Percentiles rank a stretch among this genome's conserved stretches.
phyloP scores from a whole-genome alignment of 2,329 filamentous ascomycete species.

The Fusarium penzigii region DNA sequence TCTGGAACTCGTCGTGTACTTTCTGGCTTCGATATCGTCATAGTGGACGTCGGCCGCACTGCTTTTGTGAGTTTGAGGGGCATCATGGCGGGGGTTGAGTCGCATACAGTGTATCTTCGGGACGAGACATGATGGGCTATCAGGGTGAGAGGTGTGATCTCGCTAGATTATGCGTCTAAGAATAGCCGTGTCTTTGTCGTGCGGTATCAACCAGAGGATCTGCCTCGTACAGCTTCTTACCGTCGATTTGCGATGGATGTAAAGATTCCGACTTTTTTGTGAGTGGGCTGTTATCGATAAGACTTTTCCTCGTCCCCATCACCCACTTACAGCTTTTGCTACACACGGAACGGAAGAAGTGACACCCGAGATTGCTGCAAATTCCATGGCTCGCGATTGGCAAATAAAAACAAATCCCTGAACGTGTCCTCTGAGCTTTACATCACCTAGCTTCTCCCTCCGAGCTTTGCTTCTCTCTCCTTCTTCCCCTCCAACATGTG shows the following conservation, averaged over 20 bases:
- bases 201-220: no score
- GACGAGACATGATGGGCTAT: constrained; percentile 78
- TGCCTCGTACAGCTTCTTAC: constrained; percentile 7
- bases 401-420: constrained; percentile 11
- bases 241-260: constrained; percentile 13
- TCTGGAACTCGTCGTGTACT: constrained; percentile 95
- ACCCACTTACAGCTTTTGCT: neutral
- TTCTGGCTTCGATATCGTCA: constrained; percentile 90
- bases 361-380: neutral
- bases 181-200: neutral
- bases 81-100: constrained; percentile 18
- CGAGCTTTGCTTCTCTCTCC: constrained; percentile 3
- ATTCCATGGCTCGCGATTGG: constrained; percentile 21
- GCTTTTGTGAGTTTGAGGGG: constrained; percentile 30
- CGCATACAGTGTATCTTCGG: constrained; percentile 86
- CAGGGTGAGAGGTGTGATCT: neutral
- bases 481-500: constrained; percentile 24
- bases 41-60: constrained; percentile 97
- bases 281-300: constrained; percentile 32
- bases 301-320: neutral
- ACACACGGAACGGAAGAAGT: constrained; percentile 9
- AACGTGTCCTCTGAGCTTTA: constrained; percentile 24
- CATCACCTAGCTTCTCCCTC: constrained; percentile 12
- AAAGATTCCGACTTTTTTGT: constrained; percentile 29
- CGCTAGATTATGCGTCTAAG: neutral